phyloP scores from a whole-genome alignment of 495 filamentous ascomycete species.

The Podospora pseudoanserina region DNA sequence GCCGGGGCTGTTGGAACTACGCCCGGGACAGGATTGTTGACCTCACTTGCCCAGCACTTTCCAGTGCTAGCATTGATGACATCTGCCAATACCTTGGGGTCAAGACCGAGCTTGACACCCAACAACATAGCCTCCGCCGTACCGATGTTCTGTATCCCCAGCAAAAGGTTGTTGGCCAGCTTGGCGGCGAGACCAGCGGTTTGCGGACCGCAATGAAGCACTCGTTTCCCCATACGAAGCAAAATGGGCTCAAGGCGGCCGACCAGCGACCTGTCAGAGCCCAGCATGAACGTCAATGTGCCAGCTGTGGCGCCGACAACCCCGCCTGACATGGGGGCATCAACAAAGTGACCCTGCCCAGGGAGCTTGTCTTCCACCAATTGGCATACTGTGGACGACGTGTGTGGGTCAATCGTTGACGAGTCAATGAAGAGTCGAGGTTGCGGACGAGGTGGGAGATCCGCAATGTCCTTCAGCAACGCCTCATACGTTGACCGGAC shows the following conservation, averaged over 20 bases:
- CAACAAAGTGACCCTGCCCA: constrained; percentile 60
- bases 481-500: constrained; percentile 68
- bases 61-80: constrained; percentile 86
- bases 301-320: constrained; percentile 76
- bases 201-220: constrained; percentile 76
- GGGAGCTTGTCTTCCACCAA: constrained; percentile 53
- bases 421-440: constrained; percentile 73
- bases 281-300: constrained; percentile 83
- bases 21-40: constrained; percentile 92
- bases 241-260: constrained; percentile 60
- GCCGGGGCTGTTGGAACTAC: constrained; percentile 71
- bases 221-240: constrained; percentile 73
- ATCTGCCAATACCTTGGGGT: constrained; percentile 70
- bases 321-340: constrained; percentile 82
- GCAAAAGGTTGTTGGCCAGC: constrained; percentile 88
- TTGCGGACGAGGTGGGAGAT: constrained; percentile 36
- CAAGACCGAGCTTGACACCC: constrained; percentile 77
- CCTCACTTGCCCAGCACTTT: constrained; percentile 84
- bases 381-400: constrained; percentile 64
- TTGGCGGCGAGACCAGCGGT: constrained; percentile 81
- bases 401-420: constrained; percentile 81
- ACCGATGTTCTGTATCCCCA: constrained; percentile 89
- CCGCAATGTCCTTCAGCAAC: constrained; percentile 46
- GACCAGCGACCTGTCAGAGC: constrained; percentile 57
- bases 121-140: constrained; percentile 92